phyloP scores from a whole-genome alignment of 305 asterid genomes.

The Fraxinus sp. region DNA sequence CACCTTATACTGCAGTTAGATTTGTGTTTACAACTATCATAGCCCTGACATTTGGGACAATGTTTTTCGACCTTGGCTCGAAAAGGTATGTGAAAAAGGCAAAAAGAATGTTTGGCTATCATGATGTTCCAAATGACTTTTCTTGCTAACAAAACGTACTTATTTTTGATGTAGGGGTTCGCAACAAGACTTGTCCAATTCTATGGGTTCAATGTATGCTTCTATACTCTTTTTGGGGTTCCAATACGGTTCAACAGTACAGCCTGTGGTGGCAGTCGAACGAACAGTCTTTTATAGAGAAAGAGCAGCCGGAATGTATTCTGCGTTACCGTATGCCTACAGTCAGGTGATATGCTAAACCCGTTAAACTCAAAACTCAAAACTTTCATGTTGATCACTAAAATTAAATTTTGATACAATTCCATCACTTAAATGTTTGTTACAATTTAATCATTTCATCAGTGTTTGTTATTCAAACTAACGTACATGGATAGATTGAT shows the following conservation, averaged over 20 bases:
- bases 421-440: background rate
- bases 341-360: conserved; percentile 41
- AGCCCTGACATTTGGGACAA: conserved; percentile 55
- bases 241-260: conserved; percentile 53
- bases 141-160: background rate
- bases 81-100: conserved; percentile 35
- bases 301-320: conserved; percentile 67
- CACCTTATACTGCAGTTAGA: conserved; percentile 60
- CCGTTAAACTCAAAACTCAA: background rate
- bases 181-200: conserved; percentile 44
- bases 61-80: conserved; percentile 62
- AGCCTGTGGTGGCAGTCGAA: conserved; percentile 61
- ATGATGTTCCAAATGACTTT: background rate
- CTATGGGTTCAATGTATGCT: conserved; percentile 61
- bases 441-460: background rate
- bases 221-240: conserved; percentile 52
- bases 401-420: background rate
- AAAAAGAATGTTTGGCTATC: background rate
- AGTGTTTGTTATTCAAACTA: background rate
- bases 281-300: conserved; percentile 65
- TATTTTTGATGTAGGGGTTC: conserved; percentile 29
- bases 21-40: conserved; percentile 49
- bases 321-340: conserved; percentile 61
- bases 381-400: background rate
- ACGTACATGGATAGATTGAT: background rate